Percentiles rank a stretch among this genome's conserved stretches.
phyloP scores from a whole-genome alignment of 1,139 yeast genomes.

The Candida sanyaensis region DNA sequence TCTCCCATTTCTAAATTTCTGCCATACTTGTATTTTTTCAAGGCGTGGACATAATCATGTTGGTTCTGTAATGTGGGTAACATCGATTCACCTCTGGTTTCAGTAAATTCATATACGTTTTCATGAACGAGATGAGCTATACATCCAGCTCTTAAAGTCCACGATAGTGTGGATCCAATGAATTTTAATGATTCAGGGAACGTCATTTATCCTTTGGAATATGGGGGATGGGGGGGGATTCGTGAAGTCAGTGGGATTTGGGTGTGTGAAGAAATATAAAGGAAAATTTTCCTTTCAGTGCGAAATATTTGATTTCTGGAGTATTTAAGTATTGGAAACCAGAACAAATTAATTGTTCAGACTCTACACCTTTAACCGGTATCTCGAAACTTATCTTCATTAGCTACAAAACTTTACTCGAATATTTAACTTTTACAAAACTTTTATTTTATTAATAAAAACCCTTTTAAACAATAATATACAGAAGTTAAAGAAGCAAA shows the following conservation, averaged over 20 bases:
- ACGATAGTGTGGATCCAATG: conserved; percentile 35
- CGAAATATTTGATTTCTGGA: too few species aligned
- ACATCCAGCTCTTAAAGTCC: conserved; percentile 66
- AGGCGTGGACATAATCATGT: conserved; percentile 79
- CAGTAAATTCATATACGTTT: conserved; percentile 72
- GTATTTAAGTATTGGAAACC: too few species aligned
- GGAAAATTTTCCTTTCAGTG: too few species aligned
- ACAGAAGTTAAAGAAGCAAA: conserved; percentile 1
- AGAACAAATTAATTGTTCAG: too few species aligned
- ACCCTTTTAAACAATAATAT: neutral
- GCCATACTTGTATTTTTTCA: conserved; percentile 62
- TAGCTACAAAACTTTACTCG: neutral
- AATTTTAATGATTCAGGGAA: conserved; percentile 29
- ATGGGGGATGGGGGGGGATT: too few species aligned
- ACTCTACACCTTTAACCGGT: neutral
- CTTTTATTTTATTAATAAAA: neutral
- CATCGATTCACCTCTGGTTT: conserved; percentile 94
- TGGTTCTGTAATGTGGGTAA: conserved; percentile 79
- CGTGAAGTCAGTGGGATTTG: too few species aligned
- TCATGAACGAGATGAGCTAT: conserved; percentile 67
- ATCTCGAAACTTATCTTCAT: neutral
- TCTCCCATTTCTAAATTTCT: conserved; percentile 75
- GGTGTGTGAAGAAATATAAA: too few species aligned
- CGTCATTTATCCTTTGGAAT: conserved; percentile 11
- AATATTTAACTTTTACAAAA: neutral